phyloP scores from a whole-genome alignment of 78 protist species.

The Ministeria vibrans region DNA sequence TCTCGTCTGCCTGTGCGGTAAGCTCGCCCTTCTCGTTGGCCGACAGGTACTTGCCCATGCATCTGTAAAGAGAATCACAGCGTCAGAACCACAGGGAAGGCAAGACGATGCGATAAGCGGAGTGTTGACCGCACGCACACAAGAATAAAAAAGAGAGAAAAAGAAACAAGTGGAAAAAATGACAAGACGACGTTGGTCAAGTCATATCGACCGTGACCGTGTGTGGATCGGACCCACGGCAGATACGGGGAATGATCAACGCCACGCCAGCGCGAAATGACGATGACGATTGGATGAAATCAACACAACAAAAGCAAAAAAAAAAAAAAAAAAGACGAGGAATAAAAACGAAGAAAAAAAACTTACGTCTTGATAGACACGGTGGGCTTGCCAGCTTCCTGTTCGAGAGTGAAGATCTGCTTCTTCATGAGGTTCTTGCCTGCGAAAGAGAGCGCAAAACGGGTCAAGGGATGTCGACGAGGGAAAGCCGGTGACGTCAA shows the following conservation, averaged over 20 bases:
- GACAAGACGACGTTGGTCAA: not conserved
- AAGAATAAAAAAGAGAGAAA: not conserved
- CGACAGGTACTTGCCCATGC: not conserved
- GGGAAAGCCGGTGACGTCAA: not conserved
- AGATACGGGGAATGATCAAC: not conserved
- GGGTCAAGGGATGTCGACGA: not conserved
- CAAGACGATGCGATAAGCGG: too few species aligned
- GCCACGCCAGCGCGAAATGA: not conserved
- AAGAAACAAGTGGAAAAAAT: not conserved
- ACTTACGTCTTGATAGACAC: not conserved
- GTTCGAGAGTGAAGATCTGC: conserved; percentile 16
- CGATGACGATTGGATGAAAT: not conserved
- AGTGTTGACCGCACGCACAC: too few species aligned
- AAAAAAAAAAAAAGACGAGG: not conserved
- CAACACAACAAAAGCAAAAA: too few species aligned
- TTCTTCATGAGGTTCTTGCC: conserved; percentile 5
- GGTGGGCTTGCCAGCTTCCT: not conserved
- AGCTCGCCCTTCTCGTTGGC: not conserved
- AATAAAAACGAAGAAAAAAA: not conserved
- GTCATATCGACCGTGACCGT: not conserved
- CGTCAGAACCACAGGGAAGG: too few species aligned
- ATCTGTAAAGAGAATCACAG: too few species aligned
- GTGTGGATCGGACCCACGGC: not conserved
- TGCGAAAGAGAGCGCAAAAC: not conserved
- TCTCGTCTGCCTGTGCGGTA: not conserved